Base-by-base conservation (phyloP, 1,139 yeast genomes). In the Protomyces pachydermus region DNA sequence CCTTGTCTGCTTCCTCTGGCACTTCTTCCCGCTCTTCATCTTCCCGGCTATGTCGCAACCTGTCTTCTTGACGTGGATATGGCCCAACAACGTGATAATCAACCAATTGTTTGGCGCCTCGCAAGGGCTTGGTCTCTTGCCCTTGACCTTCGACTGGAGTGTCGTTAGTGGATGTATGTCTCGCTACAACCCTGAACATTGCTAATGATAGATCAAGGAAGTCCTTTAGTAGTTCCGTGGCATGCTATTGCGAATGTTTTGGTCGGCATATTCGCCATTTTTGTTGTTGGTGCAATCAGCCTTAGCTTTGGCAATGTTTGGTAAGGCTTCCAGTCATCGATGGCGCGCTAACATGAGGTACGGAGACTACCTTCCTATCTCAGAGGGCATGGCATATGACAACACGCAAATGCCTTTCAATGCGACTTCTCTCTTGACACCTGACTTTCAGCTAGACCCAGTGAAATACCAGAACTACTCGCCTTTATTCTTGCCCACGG, bases 211-310 rank as follows among this genome's bases (percentile, higher is more conserved):
- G 48, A 81, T 74, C 75, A 83, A 67, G 84, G 85, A 16, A 81
- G 87, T 32, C 89, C 91, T 10, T 56, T 83, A 52, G 81, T 78
- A 1, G 86, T 88, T 8, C 90, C 91, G 37, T 82, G 84, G 61
- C 77, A 81, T 61, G 81, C 85, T 28, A 75, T 82, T 65, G 77
- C 80, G 46, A 84, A 86, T 68, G 79, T 81, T 66, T 76, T 80
- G 46, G 70, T 76, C 4, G 80, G 84, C 16, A 74, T 81, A 60
- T 74, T 82, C 16, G 65, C 82, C 67, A 76, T 80, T 50, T 69
- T 77, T 4, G 80, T 84, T 20, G 74, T 82, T 58, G 74, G 83
- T n/a, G 66, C 79, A 45, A 73, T 81, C n/a, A 78, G 78, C 12
- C 25, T 67, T 23, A 68, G 64, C 65, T 82, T 80, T 79, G 71